Evolutionary conservation across 345 rosid genomes (phyloP).

Genomic region (Conringia planisiliqua): DNA sequence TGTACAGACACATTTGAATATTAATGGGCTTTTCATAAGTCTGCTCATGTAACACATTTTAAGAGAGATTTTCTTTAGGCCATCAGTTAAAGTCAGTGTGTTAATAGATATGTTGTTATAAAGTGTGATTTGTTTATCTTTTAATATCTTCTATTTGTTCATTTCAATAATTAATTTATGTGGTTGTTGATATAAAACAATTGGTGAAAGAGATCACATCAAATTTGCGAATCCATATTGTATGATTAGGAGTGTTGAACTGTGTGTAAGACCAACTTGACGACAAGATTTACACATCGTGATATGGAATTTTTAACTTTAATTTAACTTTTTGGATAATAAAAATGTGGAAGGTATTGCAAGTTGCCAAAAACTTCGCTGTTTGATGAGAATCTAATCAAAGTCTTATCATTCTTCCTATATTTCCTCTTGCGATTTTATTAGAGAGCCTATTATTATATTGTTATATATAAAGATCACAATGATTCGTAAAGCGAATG

Average conservation of each 20-base stretch:
- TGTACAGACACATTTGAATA: neutral
- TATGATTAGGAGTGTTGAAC: conserved; percentile 23
- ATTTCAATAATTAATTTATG: neutral
- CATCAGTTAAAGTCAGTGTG: neutral
- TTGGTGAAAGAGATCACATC: neutral
- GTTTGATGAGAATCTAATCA: conserved; percentile 15
- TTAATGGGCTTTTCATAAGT: conserved; percentile 10
- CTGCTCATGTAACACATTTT: neutral
- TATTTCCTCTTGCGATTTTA: neutral
- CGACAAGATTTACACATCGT: conserved; percentile 25
- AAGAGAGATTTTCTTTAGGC: neutral
- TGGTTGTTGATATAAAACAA: neutral
- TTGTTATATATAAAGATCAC: neutral
- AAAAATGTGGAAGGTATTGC: conserved; percentile 13
- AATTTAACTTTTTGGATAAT: conserved; percentile 9
- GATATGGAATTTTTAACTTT: conserved; percentile 24
- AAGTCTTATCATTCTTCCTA: conserved; percentile 13
- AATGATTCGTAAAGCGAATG: conserved; percentile 9
- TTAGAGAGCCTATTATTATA: neutral
- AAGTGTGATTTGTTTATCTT: neutral
- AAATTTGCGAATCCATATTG: conserved; percentile 3
- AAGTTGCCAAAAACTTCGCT: conserved; percentile 21
- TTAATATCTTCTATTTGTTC: neutral
- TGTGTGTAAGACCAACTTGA: conserved; percentile 16
- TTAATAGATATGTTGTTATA: neutral